phyloP scores from a whole-genome alignment of 1,284 basidiomycete genomes.

The Hemileia vastatrix region DNA sequence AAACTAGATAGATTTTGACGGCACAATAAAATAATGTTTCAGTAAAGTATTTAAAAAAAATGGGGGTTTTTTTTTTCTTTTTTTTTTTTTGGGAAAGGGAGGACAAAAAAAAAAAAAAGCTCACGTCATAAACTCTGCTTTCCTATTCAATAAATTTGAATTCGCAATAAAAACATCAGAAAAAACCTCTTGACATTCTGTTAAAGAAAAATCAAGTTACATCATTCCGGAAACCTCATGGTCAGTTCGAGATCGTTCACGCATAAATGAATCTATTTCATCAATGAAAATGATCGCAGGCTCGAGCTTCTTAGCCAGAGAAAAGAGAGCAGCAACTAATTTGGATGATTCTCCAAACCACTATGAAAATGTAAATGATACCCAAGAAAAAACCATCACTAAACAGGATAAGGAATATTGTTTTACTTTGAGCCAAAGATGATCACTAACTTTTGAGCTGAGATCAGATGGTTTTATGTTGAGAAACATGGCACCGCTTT shows the following conservation, averaged over 20 bases:
- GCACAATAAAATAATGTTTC: background rate
- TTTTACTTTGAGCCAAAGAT: background rate
- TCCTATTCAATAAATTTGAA: constrained; percentile 43
- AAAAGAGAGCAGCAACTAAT: constrained; percentile 70
- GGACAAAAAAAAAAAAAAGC: constrained; percentile 38
- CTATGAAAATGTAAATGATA: constrained; percentile 77
- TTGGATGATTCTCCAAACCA: constrained; percentile 99
- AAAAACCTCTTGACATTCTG: background rate
- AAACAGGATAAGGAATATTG: background rate
- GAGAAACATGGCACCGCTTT: constrained; percentile 86
- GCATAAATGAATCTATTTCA: constrained; percentile 77
- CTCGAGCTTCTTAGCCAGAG: constrained; percentile 63
- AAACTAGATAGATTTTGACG: constrained; percentile 50
- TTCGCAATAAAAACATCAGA: background rate
- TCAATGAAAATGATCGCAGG: constrained; percentile 72
- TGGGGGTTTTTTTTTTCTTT: background rate
- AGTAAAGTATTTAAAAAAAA: background rate
- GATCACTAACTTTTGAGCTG: constrained; percentile 46
- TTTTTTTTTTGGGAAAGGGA: background rate
- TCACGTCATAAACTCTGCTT: constrained; percentile 98
- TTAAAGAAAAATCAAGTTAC: constrained; percentile 33
- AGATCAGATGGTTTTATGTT: constrained; percentile 49
- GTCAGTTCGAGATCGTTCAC: constrained; percentile 73
- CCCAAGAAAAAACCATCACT: background rate
- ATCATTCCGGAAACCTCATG: constrained; percentile 99